Evolutionary conservation across 768 basidiomycete species (phyloP), one percentile per base, ranked within the genome.

Genomic region (Phaffia tasmanica): DNA sequence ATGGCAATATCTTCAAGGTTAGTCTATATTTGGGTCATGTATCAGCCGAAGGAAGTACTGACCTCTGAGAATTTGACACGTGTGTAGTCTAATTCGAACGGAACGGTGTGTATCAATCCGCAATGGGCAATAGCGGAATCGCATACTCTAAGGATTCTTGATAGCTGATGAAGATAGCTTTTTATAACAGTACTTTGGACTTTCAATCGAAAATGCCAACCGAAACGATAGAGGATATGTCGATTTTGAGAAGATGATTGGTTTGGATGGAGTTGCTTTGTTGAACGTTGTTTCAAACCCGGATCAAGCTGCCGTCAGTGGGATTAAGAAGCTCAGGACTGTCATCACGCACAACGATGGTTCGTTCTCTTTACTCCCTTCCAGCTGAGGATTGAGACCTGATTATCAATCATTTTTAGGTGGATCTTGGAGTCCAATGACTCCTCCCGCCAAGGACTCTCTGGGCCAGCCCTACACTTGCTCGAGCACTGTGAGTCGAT

Each of bases 331-430:
- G 63, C 76, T 98, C 23, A 88, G 89, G 77, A 86, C 85, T 5
- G 78, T 86, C 62, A 97, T 99, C 70, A 97, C 92, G 1, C 93
- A 98, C 75, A 99, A 99, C 71, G 95, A 99, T 76, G 95, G 93
- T 84, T 0, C 54, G 21, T 50, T 51, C n/a, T 21, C 29, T 29
- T 27, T 50, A 49, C 3, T 48, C 4, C 25, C 11, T 30, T n/a
- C 49, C 11, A 25, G 42, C 50, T 63, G 32, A 15, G 65, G 11
- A 62, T 64, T 66, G 53, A 23, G 46, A 42, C 16, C 3, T 48
- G 4, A 27, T 15, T 66, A 15, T 62, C 63, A 57, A 68, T 62
- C 30, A 8, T 29, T 59, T 63, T 3, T 65, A 89, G 88, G 89
- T 64, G 86, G 90, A 27, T 84, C 83, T 0, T 98, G 95, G 94